Base-by-base conservation (phyloP, 805 yeast species). In the Babjeviella inositovora region DNA sequence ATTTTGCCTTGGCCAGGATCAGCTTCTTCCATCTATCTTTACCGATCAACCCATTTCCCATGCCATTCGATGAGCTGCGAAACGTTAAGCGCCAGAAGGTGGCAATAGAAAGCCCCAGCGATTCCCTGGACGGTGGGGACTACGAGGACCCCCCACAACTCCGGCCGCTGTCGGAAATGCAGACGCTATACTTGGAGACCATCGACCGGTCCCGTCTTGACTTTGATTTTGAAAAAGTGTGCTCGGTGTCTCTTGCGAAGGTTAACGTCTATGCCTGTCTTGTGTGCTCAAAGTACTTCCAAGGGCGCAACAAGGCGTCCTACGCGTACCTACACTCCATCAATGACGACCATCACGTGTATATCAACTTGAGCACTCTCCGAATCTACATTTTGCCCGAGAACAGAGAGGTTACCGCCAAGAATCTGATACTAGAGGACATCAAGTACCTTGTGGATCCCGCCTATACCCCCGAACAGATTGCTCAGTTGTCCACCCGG, bases 231-330 rank as follows among this genome's bases (percentile, higher is more conserved):
- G 81, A 73, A 20, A 70, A 69, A 36, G 43, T 64, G 2, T 80
- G 93, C 42, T 56, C 67, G 20, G 62, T 72, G 0, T 62, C 82
- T 0, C 48, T 77, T 12, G 57, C 80, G 1, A 59, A 53, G 18
- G 48, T 60, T 11, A 73, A 75, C 34, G 62, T 79, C 1, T 75
- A 77, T 35, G 69, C 79, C 15, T 80, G 93, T 38, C 45, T 80
- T 11, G 59, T 58, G 0, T 80, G 93, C 45, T 87, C 85, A 16
- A 70, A 63, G 35, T 80, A 68, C 43, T 60, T 67, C 25, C 73
- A 70, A 33, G 93, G 93, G 1, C 53, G 82, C 13, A 62, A 69
- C 2, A 50, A 45, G 27, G 41, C 61, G n/a, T 65, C 85, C 1
- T 70, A 70, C 12, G 84, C 85, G 0, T 74, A 68, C 35, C 38